Base-by-base conservation (phyloP, 305 asterid genomes). In the Salvia sclarea region DNA sequence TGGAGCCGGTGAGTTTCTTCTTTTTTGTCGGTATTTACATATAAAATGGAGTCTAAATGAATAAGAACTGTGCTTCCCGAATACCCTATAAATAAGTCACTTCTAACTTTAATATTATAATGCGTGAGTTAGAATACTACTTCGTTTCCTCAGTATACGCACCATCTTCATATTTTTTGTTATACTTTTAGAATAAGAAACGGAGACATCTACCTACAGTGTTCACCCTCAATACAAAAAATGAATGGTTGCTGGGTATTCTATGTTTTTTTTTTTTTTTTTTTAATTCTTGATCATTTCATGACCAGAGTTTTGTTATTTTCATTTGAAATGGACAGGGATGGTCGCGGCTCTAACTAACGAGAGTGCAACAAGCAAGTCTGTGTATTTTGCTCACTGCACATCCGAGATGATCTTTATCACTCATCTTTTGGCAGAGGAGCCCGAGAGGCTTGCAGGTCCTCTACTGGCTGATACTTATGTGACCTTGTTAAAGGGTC, bases 341-440 rank as follows among this genome's bases (percentile, higher is more conserved):
- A 92, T 92, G 98, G 90, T 92, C 31, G 97, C 93, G 25, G 96
- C 96, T 56, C 85, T 90, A 64, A 90, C 98, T 14, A 92, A 92
- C 22, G 96, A 92, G 83, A 92, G 98, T 75, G 98, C 98, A 14
- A 92, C 98, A 9, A 90, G 98, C 85, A 92, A 90, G 75, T 83
- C 97, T 0, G 97, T 92, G 6, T 92, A 92, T 78, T 92, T 92
- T 74, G 97, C 98, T 25, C 93, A 85, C 74, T 92, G 97, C 59
- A 92, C 97, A 16, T 92, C 98, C 0, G 96, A 92, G 88, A 90
- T 92, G 98, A 86, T 92, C 69, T 92, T 92, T 78, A 90, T 92
- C 49, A 92, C 97, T 59, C 96, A 92, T 86, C 90, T 92, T 48
- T 79, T 92, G 84, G 86, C 96, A 1, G 91, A 92, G 82, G 96